These are phyloP conservation scores for Lentinus tigrinus DNA, from an alignment of 768 basidiomycete genomes.

Conservation along the genomic window DNA sequence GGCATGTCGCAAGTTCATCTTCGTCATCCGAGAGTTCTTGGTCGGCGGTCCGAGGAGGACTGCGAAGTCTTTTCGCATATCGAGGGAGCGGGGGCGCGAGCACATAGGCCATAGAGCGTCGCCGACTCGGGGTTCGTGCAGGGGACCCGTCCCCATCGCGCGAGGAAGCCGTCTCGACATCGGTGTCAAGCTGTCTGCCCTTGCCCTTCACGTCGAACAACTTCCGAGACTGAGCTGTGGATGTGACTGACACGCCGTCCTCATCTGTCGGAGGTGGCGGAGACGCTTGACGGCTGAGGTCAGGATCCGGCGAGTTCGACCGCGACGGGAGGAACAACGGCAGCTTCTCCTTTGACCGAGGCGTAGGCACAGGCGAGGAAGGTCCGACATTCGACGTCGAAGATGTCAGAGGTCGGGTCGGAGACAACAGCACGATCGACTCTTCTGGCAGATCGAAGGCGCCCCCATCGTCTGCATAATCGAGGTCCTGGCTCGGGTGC, in stretches of 20 bases:
- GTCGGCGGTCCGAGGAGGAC: neutral
- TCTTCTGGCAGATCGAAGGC: neutral
- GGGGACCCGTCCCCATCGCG: neutral
- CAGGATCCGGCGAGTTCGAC: conserved; percentile 5
- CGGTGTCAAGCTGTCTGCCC: neutral
- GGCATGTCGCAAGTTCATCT: conserved; percentile 9
- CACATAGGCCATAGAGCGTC: conserved; percentile 11
- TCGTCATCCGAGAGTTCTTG: conserved; percentile 2
- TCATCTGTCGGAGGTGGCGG: neutral
- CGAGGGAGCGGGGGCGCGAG: conserved; percentile 19
- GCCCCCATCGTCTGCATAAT: neutral
- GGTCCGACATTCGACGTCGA: neutral
- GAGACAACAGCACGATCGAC: neutral
- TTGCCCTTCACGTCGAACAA: conserved; percentile 10
- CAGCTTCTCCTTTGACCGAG: neutral
- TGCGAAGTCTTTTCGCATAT: neutral
- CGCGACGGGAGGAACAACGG: conserved; percentile 25
- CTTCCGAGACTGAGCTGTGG: neutral
- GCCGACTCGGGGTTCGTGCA: neutral
- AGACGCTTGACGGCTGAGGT: neutral
- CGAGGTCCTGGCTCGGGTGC: neutral
- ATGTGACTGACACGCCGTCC: neutral
- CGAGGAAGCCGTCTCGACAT: neutral
- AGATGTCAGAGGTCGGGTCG: neutral
- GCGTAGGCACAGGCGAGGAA: neutral